These are phyloP conservation scores for Talaromyces verruculosus DNA, from an alignment of 2,329 filamentous ascomycete genomes.

Conservation along the genomic window DNA sequence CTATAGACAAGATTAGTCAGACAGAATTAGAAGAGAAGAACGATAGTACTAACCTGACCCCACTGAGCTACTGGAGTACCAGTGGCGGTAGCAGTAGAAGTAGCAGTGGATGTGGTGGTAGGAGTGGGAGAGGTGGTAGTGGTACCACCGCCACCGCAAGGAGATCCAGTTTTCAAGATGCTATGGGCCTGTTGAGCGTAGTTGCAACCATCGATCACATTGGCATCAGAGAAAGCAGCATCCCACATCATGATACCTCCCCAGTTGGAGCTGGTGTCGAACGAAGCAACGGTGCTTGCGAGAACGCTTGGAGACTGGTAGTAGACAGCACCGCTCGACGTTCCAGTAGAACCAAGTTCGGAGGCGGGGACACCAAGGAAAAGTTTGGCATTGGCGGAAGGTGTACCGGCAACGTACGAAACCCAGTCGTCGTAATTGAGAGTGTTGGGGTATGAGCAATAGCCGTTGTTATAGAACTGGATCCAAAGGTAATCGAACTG, in stretches of 20 bases:
- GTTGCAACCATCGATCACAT: conserved; percentile 43
- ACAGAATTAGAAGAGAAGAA: neutral
- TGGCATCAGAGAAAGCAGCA: conserved; percentile 51
- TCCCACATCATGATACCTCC: conserved; percentile 64
- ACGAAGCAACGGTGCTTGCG: conserved; percentile 45
- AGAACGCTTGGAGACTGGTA: conserved; percentile 53
- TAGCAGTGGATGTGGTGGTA: neutral
- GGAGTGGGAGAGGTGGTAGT: neutral
- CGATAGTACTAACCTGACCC: conserved; percentile 16
- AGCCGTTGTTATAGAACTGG: conserved; percentile 57
- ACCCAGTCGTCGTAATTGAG: conserved; percentile 53
- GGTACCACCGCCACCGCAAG: conserved; percentile 29
- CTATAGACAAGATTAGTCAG: neutral
- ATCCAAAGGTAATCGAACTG: conserved; percentile 56
- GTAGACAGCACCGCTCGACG: conserved; percentile 26
- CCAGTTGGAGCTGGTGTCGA: conserved; percentile 46
- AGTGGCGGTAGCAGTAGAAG: conserved; percentile 12
- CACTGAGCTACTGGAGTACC: conserved; percentile 18
- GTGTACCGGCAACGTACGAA: conserved; percentile 36
- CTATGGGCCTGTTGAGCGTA: conserved; percentile 53
- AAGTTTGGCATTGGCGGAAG: conserved; percentile 50
- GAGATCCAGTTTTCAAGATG: conserved; percentile 32
- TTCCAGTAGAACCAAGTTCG: conserved; percentile 29
- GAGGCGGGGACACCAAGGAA: conserved; percentile 54
- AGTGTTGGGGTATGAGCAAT: conserved; percentile 48